Percentiles rank a stretch among this genome's conserved stretches.
Conservation (phyloP, 2,329 filamentous ascomycete species). For the Colletotrichum melonis region DNA sequence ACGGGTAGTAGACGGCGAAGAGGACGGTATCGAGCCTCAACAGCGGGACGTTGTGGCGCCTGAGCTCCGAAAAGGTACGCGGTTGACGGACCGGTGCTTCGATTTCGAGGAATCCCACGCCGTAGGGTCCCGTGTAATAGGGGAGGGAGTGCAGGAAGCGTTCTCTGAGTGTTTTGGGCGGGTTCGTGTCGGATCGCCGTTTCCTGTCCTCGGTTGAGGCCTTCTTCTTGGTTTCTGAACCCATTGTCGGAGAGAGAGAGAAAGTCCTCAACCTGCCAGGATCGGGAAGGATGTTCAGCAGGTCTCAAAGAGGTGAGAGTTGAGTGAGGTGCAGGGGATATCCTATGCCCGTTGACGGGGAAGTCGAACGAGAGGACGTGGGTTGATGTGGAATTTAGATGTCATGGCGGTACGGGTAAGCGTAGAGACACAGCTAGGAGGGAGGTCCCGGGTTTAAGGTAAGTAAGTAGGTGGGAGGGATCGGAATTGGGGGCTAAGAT, state of each 20-base stretch:
- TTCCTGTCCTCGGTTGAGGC: conserved; percentile 2
- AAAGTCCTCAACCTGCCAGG: no score
- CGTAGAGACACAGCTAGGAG: background rate
- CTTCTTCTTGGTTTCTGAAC: background rate
- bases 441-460: background rate
- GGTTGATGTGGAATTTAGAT: conserved; percentile 1
- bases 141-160: conserved; percentile 63
- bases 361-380: background rate
- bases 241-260: background rate
- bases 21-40: conserved; percentile 66
- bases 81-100: conserved; percentile 67
- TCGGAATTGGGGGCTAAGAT: background rate
- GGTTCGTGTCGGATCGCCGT: conserved; percentile 40
- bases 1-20: conserved; percentile 75
- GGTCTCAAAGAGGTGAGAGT: background rate
- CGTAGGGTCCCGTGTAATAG: conserved; percentile 72
- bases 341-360: background rate
- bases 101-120: conserved; percentile 75
- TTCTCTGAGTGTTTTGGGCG: conserved; percentile 48
- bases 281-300: background rate
- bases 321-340: no score
- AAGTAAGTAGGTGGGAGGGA: background rate
- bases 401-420: background rate
- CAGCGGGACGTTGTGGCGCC: conserved; percentile 51
- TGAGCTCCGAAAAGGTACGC: conserved; percentile 53